Percentiles rank a stretch among this genome's conserved stretches.
Evolutionary conservation across 73 alveolate genomes (phyloP).

Genomic region (Blepharisma stoltei): DNA sequence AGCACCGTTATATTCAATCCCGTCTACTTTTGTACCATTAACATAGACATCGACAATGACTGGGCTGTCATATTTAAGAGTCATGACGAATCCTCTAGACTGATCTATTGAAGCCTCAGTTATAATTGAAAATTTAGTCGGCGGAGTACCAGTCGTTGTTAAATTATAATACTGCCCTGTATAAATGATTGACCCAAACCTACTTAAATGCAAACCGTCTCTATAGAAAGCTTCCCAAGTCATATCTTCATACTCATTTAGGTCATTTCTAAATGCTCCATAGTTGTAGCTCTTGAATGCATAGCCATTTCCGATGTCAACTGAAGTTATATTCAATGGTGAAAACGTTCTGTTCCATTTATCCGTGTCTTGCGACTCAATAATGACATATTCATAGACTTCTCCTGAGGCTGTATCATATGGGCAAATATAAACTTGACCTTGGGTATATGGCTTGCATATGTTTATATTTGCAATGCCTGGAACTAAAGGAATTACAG

Average conservation of each 20-base stretch:
- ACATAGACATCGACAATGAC: constrained; percentile 28
- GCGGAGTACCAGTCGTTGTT: constrained; percentile 38
- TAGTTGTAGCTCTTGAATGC: background rate
- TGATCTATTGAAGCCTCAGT: background rate
- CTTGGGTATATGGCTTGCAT: constrained; percentile 29
- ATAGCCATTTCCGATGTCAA: background rate
- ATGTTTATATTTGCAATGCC: constrained; percentile 33
- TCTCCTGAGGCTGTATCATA: background rate
- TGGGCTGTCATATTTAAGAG: constrained; percentile 36
- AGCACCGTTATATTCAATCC: constrained; percentile 31
- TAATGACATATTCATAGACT: background rate
- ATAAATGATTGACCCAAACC: constrained; percentile 32
- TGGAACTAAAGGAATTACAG: constrained; percentile 34
- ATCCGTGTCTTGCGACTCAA: constrained; percentile 37
- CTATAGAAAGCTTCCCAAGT: constrained; percentile 54
- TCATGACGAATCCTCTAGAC: background rate
- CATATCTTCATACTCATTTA: constrained; percentile 36
- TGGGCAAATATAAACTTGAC: background rate
- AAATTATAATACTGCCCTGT: constrained; percentile 31
- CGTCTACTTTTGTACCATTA: constrained; percentile 27
- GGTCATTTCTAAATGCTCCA: constrained; percentile 22
- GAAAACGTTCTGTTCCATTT: constrained; percentile 26
- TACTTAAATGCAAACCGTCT: constrained; percentile 3
- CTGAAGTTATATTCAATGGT: constrained; percentile 26
- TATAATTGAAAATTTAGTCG: constrained; percentile 2